These are phyloP conservation scores for Termitomyces sp. DNA, from an alignment of 768 basidiomycete genomes.

Conservation along the genomic window DNA sequence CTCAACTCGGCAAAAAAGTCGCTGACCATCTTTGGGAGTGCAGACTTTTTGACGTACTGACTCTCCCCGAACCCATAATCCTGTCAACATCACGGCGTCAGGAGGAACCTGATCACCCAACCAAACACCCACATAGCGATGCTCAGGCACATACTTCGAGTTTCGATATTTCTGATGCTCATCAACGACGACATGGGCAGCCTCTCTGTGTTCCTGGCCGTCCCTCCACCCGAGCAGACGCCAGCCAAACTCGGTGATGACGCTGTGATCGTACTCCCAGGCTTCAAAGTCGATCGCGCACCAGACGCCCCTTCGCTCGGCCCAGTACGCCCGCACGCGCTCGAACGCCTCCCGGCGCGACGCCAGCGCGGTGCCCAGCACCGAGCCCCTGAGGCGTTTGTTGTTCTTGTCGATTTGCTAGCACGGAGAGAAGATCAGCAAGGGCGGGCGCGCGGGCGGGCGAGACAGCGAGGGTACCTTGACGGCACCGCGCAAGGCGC, in stretches of 20 bases:
- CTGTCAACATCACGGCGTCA: slow-evolving; percentile 25
- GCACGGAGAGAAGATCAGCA: neutral
- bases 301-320: slow-evolving; percentile 62
- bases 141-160: slow-evolving; percentile 54
- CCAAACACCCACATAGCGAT: slow-evolving; percentile 42
- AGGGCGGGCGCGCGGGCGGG: too few species aligned
- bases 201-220: slow-evolving; percentile 38
- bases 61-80: slow-evolving; percentile 64
- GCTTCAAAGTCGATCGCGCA: slow-evolving; percentile 77
- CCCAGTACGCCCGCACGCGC: slow-evolving; percentile 58
- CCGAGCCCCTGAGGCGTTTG: slow-evolving; percentile 61
- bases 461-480: too few species aligned
- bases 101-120: neutral
- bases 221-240: slow-evolving; percentile 52
- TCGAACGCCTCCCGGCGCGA: slow-evolving; percentile 63
- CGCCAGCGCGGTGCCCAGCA: slow-evolving; percentile 38
- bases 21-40: slow-evolving; percentile 47
- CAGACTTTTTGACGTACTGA: slow-evolving; percentile 41
- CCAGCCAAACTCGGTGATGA: slow-evolving; percentile 85
- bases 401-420: slow-evolving; percentile 79
- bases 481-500: slow-evolving; percentile 48
- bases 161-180: slow-evolving; percentile 57
- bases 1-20: slow-evolving; percentile 34
- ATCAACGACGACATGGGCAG: slow-evolving; percentile 58
- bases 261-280: slow-evolving; percentile 71